Evolutionary conservation across 2,329 filamentous ascomycete species (phyloP).

Genomic region (Thermoascus crustaceus): DNA sequence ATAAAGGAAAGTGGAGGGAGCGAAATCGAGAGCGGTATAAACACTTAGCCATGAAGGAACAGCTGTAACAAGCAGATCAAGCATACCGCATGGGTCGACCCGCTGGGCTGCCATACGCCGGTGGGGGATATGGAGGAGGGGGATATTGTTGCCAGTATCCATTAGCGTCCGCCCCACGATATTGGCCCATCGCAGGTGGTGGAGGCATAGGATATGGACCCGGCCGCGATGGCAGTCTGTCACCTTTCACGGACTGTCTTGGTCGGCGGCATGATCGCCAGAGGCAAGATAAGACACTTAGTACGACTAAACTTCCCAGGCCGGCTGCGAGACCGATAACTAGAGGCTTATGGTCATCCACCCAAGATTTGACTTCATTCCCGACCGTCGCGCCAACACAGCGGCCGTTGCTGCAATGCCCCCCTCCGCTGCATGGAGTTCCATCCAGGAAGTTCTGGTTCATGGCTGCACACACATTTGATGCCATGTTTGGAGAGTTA

Average conservation of each 20-base stretch:
- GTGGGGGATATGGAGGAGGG: constrained; percentile 4
- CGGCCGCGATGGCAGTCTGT: constrained; percentile 8
- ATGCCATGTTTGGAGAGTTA: constrained; percentile 58
- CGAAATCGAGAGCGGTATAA: no score
- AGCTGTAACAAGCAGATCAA: neutral
- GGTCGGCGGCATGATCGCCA: constrained; percentile 47
- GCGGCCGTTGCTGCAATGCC: constrained; percentile 66
- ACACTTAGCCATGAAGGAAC: no score
- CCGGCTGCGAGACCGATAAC: constrained; percentile 71
- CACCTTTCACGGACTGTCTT: constrained; percentile 15
- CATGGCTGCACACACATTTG: constrained; percentile 61
- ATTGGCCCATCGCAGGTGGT: constrained; percentile 2
- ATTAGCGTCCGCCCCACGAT: neutral
- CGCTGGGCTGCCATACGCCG: neutral
- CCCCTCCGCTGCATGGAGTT: constrained; percentile 72
- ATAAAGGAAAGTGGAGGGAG: no score
- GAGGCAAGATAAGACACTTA: constrained; percentile 62
- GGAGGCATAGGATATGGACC: constrained; percentile 6
- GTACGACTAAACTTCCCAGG: constrained; percentile 63
- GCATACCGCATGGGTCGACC: neutral
- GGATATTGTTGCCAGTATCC: constrained; percentile 3
- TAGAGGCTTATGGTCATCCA: constrained; percentile 66
- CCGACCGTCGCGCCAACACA: constrained; percentile 64
- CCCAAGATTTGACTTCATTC: constrained; percentile 67
- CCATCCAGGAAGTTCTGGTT: constrained; percentile 93